These are phyloP conservation scores for Parathielavia hyrcaniae DNA, from an alignment of 495 filamentous ascomycete genomes.

Conservation along the genomic window DNA sequence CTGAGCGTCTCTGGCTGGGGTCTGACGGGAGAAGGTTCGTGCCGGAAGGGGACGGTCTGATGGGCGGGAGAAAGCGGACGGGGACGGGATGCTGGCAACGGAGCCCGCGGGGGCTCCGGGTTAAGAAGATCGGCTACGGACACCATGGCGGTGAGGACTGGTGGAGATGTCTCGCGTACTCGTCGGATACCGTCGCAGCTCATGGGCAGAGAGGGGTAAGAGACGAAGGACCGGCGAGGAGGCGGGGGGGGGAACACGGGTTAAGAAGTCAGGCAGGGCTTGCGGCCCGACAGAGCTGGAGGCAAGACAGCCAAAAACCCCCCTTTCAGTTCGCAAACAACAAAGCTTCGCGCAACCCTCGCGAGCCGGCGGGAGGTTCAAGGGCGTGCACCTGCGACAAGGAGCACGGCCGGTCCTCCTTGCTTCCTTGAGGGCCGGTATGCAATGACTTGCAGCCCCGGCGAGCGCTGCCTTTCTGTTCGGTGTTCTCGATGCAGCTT, in stretches of 20 bases:
- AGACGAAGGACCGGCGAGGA: constrained; percentile 17
- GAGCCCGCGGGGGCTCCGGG: constrained; percentile 43
- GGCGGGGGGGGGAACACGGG: constrained; percentile 12
- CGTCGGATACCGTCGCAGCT: constrained; percentile 18
- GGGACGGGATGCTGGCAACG: constrained; percentile 20
- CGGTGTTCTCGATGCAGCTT: constrained; percentile 39
- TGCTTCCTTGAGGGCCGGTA: constrained; percentile 36
- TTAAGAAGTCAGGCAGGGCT: constrained; percentile 35
- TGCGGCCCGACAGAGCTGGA: constrained; percentile 26
- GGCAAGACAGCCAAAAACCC: constrained; percentile 16
- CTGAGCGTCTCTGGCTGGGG: constrained; percentile 29
- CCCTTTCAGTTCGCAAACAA: constrained; percentile 29
- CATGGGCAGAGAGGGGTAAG: constrained; percentile 21
- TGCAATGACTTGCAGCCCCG: constrained; percentile 36
- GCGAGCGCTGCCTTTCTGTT: constrained; percentile 32
- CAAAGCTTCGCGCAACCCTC: constrained; percentile 25
- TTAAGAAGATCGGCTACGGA: constrained; percentile 57
- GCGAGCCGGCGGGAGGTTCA: constrained; percentile 15
- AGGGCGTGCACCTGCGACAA: constrained; percentile 27
- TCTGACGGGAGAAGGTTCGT: constrained; percentile 27
- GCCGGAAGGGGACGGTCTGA: constrained; percentile 24
- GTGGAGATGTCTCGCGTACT: constrained; percentile 24
- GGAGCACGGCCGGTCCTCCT: constrained; percentile 34
- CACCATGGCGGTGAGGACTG: constrained; percentile 41
- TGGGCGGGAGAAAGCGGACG: constrained; percentile 25